Evolutionary conservation across 2,329 filamentous ascomycete species (phyloP).

Genomic region (Colletotrichum sp.): DNA sequence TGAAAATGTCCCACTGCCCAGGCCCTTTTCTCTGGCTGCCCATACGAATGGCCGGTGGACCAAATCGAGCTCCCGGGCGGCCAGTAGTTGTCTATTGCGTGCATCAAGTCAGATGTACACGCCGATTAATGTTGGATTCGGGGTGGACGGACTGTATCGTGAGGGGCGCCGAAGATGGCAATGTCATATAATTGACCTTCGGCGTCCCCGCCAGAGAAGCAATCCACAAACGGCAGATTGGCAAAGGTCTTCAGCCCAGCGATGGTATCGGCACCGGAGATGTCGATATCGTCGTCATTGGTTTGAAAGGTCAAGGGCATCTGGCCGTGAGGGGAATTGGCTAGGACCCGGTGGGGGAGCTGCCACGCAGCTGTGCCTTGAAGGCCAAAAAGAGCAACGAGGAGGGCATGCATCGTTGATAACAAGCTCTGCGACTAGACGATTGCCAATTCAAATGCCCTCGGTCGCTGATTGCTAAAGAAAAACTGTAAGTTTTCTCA

Average conservation of each 20-base stretch:
- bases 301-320: conserved; percentile 4
- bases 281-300: conserved; percentile 17
- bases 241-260: conserved; percentile 28
- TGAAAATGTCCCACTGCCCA: conserved; percentile 28
- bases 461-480: background rate
- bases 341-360: conserved; percentile 1
- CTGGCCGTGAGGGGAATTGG: conserved; percentile 12
- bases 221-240: conserved; percentile 27
- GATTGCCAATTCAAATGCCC: rapidly evolving
- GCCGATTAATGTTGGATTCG: background rate
- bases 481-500: background rate
- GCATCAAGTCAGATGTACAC: background rate
- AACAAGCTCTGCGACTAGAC: background rate
- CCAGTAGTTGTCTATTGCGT: conserved; percentile 24
- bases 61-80: conserved; percentile 31
- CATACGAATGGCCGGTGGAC: conserved; percentile 29
- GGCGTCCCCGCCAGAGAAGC: conserved; percentile 23
- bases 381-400: background rate
- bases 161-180: conserved; percentile 31
- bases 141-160: conserved; percentile 28
- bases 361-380: background rate
- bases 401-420: background rate
- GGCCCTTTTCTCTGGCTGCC: conserved; percentile 26
- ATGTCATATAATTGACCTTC: conserved; percentile 26
- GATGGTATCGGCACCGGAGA: conserved; percentile 15